Evolutionary conservation across 1,284 basidiomycete species (phyloP), one percentile per base, ranked within the genome.

Genomic region (Stereum hirsutum): DNA sequence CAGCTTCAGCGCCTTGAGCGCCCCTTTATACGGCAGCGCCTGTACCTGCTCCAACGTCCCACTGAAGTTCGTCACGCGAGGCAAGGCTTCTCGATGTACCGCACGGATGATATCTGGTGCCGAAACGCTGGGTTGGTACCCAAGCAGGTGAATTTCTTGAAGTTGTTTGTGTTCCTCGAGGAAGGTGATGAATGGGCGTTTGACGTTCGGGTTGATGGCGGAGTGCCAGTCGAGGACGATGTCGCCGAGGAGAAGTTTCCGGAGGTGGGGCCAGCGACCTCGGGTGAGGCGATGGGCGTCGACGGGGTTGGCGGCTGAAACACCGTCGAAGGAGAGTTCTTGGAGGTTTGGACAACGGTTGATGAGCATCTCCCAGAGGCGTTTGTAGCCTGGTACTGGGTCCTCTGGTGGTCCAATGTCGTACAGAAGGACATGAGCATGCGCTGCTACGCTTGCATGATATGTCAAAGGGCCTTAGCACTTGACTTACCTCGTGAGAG

Each of bases 351-450:
- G 78, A 52, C 76, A 80, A 25, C 68, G 69, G 19, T 63, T 59
- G 43, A 75, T 71, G 42, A 86, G 68, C 82, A 86, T 83, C 46
- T 76, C 68, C 77, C 78, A 81, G 35, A 86, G 62, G 34, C 64
- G 65, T 42, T 62, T 64, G 45, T 68, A 66, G 6, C 64, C 57
- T 7, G 65, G 58, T 5, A 52, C 37, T 5, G 47, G 44, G 49
- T 63, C 56, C 41, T 63, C 64, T 50, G 64, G n/a, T n/a, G n/a
- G n/a, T n/a, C n/a, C n/a, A n/a, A n/a, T n/a, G n/a, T n/a, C n/a
- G n/a, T n/a, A n/a, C 64, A 67, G 48, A 6, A 17, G 32, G 37
- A 8, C 12, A 19, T 28, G 27, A 28, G 39, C 3, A 25, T n/a
- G 27, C 3, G 12, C 12, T 14, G 5, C 1, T 43, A 1, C 7